Percentiles rank a stretch among this genome's conserved stretches.
Evolutionary conservation across 2,329 filamentous ascomycete genomes (phyloP).

Genomic region (Ophiocordyceps australis): DNA sequence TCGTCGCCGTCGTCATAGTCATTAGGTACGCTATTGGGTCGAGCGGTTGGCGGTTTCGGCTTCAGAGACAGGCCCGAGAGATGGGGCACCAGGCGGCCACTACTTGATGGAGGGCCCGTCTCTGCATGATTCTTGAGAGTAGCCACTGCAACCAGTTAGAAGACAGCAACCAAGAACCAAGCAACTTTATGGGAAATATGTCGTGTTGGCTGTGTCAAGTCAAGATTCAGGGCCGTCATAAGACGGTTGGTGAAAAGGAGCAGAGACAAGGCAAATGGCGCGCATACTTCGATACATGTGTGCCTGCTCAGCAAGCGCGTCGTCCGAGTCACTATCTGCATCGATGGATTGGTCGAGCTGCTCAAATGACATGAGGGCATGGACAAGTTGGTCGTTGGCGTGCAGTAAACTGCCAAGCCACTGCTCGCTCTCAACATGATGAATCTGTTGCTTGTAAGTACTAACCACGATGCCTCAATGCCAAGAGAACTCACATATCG

Average conservation of each 20-base stretch:
- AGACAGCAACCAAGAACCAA: no score
- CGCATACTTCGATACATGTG: constrained; percentile 41
- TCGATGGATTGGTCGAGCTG: constrained; percentile 79
- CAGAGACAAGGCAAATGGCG: constrained; percentile 1
- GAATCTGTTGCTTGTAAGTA: constrained; percentile 36
- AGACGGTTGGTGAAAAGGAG: constrained; percentile 5
- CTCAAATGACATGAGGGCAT: constrained; percentile 84
- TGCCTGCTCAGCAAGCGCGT: constrained; percentile 48
- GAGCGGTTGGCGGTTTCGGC: constrained; percentile 3
- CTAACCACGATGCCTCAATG: no score
- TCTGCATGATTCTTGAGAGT: constrained; percentile 31
- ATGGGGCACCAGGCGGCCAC: constrained; percentile 20
- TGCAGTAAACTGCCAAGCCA: constrained; percentile 83
- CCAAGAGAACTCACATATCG: constrained; percentile 52
- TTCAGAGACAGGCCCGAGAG: constrained; percentile 25
- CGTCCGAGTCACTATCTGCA: constrained; percentile 52
- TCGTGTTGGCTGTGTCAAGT: no score
- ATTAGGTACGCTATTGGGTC: constrained; percentile 6
- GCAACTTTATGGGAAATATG: no score
- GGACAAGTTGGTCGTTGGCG: constrained; percentile 91
- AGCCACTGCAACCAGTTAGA: constrained; percentile 33
- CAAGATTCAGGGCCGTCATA: no score
- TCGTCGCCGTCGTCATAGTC: constrained; percentile 33
- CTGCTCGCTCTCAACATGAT: constrained; percentile 77
- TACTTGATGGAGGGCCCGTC: constrained; percentile 19